A percentile compares a stretch with the other conserved stretches of the same genome.
Evolutionary conservation across 2,329 filamentous ascomycete species (phyloP).

Genomic region (Penicillium nordicum): DNA sequence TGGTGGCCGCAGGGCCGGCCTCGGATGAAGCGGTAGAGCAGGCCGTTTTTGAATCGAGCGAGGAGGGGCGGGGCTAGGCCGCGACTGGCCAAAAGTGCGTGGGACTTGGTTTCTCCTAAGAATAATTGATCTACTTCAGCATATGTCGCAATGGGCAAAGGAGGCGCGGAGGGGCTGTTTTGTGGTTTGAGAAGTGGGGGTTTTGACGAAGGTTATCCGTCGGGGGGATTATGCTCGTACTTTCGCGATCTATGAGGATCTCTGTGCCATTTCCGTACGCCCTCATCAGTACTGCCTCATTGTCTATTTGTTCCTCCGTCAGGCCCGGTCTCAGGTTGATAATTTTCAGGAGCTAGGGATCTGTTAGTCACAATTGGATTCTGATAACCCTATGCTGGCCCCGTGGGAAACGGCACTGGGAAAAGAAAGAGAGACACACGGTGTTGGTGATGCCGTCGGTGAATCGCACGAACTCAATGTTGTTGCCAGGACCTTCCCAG

Average conservation of each 20-base stretch:
- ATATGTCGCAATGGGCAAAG: conserved; percentile 35
- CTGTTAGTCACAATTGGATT: not conserved
- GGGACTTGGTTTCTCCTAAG: conserved; percentile 61
- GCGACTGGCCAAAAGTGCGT: conserved; percentile 80
- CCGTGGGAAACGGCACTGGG: not conserved
- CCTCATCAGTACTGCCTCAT: conserved; percentile 80
- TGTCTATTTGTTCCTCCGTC: conserved; percentile 73
- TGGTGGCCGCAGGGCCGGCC: conserved; percentile 75
- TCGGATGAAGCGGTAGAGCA: conserved; percentile 87
- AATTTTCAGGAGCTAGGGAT: conserved; percentile 50
- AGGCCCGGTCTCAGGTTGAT: conserved; percentile 57
- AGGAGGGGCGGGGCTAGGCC: conserved; percentile 82
- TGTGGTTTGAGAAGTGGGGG: not conserved
- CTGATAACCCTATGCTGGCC: not conserved
- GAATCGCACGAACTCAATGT: conserved; percentile 83
- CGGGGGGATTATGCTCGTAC: conserved; percentile 51
- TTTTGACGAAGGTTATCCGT: not conserved
- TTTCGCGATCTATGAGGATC: conserved; percentile 90
- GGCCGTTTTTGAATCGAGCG: conserved; percentile 90
- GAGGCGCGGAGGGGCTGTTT: conserved; percentile 1
- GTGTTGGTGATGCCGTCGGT: conserved; percentile 99
- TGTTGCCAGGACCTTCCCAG: conserved; percentile 71
- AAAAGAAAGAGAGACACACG: conserved; percentile 43
- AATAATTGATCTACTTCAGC: conserved; percentile 30
- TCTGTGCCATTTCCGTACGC: conserved; percentile 95